Evolutionary conservation across 169 alveolate species (phyloP).

Genomic region (Plasmodium coatneyi): DNA sequence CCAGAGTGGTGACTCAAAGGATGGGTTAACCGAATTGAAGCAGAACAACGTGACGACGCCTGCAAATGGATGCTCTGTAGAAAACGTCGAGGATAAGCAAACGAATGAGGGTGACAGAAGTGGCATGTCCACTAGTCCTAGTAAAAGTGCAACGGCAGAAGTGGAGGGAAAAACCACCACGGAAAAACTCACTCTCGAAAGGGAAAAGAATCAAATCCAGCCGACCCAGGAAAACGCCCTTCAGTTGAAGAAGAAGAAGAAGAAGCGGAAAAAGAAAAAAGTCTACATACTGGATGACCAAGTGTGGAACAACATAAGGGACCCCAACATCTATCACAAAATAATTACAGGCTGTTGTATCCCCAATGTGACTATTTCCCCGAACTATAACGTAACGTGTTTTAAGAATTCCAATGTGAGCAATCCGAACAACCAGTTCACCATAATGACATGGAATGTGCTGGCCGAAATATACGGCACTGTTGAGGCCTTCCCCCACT

Average conservation of each 20-base stretch:
- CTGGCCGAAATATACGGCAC: conserved; percentile 88
- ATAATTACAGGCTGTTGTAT: conserved; percentile 82
- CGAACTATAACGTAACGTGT: conserved; percentile 55
- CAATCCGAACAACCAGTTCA: conserved; percentile 72
- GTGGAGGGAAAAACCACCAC: not conserved
- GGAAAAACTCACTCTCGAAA: not conserved
- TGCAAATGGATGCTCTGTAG: not conserved
- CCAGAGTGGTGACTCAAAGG: not conserved
- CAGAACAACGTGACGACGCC: not conserved
- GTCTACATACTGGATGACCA: conserved; percentile 56
- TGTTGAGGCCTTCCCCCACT: conserved; percentile 85
- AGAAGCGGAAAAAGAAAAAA: conserved; percentile 53
- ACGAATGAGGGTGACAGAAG: not conserved
- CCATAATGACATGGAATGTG: conserved; percentile 83
- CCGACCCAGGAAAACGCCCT: not conserved
- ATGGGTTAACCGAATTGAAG: not conserved
- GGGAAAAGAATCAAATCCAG: not conserved
- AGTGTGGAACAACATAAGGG: conserved; percentile 71
- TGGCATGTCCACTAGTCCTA: not conserved
- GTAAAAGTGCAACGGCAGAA: not conserved
- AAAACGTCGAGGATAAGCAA: not conserved
- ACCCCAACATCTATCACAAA: conserved; percentile 77
- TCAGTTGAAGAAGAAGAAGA: not conserved
- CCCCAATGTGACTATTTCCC: conserved; percentile 74
- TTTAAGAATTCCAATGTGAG: conserved; percentile 12